Evolutionary conservation across 192 early-diverging fungal genomes (phyloP), one percentile per base, ranked within the genome.

Genomic region (Tieghemiomyces parasiticus): DNA sequence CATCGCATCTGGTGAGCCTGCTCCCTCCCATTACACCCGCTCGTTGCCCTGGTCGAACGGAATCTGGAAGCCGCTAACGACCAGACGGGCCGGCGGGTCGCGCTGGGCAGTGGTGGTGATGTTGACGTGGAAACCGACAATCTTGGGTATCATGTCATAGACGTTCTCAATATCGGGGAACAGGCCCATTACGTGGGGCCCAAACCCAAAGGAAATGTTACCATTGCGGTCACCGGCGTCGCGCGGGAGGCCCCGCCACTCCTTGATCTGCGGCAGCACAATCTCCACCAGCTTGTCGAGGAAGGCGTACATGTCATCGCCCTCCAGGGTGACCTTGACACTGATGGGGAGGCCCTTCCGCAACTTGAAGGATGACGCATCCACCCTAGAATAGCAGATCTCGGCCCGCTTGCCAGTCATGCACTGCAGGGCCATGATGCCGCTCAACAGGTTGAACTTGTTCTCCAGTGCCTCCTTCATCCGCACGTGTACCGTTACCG

Each of bases 121-220:
- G 28, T 79, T 81, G 54, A 99, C 82, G 52, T 83, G 79, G 65
- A 92, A 92, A 24, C 91, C 90, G 29, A 87, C 91, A 68, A 95
- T 77, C 58, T 81, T 67, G 13, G 95, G 95, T 65, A 87, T 92
- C 75, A 87, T 81, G 58, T 99, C 95, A 69, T 92, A 97, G 65
- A 89, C 86, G 35, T 82, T 83, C 69, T 99, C 95, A 63, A 99
- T 91, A 72, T 99, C 95, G 4, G 93, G 95, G 77, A 97, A 99
- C 58, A 89, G 71, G 6, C 91, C 89, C 29, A 99, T 77, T 28
- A 81, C 89, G 48, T 81, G 80, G 46, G 77, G 73, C 35, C 89
- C 91, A 52, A 99, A 85, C 29, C 85, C 85, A 64, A 99, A 70
- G 4, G 84, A 81, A 65, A 95, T 78, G 67, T 80, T 84, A 14